Evolutionary conservation across 495 filamentous ascomycete species (phyloP).

Genomic region (Talaromyces nanjingensis): DNA sequence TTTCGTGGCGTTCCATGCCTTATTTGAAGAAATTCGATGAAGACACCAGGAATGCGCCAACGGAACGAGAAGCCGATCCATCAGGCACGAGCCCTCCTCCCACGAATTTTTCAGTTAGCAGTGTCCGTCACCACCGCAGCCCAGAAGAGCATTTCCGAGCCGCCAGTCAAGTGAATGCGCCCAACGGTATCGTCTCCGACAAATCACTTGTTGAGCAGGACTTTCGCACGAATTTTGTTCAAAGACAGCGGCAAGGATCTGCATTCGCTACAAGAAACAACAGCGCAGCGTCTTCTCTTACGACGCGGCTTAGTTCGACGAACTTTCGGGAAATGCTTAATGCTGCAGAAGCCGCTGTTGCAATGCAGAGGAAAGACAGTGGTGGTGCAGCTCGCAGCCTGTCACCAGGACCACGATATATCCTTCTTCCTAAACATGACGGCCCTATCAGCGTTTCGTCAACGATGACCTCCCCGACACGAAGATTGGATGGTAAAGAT

Average conservation of each 20-base stretch:
- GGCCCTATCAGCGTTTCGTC: not conserved
- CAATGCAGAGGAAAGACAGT: not conserved
- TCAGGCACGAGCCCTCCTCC: slow-evolving; percentile 7
- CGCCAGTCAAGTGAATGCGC: not conserved
- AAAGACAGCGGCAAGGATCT: slow-evolving; percentile 13
- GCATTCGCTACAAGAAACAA: slow-evolving; percentile 7
- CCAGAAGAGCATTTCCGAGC: not conserved
- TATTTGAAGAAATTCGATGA: slow-evolving; percentile 4
- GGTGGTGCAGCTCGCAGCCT: not conserved
- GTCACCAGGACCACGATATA: not conserved
- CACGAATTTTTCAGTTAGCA: slow-evolving; percentile 9
- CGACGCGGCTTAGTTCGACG: slow-evolving; percentile 2
- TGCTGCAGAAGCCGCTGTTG: not conserved
- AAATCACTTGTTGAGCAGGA: slow-evolving; percentile 20
- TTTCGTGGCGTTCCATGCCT: slow-evolving; percentile 2
- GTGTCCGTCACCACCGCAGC: slow-evolving; percentile 9
- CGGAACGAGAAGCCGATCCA: not conserved
- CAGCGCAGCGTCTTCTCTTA: slow-evolving; percentile 12
- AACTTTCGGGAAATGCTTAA: slow-evolving; percentile 8
- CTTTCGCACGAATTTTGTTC: slow-evolving; percentile 25
- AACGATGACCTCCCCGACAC: not conserved
- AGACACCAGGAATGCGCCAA: not conserved
- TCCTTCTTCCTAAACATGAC: not conserved
- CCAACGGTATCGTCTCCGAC: not conserved
- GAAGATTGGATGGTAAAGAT: not conserved